Evolutionary conservation across 805 yeast genomes (phyloP), one percentile per base, ranked within the genome.

Genomic region (Ogataea ramenticola): DNA sequence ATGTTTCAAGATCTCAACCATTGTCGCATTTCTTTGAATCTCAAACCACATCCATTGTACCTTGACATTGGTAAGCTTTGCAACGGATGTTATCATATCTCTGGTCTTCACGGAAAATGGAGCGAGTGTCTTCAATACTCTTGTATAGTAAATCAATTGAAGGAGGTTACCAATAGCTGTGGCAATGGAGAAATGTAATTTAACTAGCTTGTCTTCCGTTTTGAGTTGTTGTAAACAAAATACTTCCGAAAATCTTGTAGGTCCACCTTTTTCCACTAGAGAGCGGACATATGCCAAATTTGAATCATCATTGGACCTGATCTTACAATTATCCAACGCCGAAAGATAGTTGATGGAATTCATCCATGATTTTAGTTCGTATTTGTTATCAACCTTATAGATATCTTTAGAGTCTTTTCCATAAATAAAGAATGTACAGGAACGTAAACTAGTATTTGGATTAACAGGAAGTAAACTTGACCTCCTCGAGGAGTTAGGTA

Each of bases 21-120:
- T 49, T 32, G 51, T 32, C 7, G 49, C 58, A 38, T 69, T 66
- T 40, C 76, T 66, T 43, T 72, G 67, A 14, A 71, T 60, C 46
- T 81, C 84, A 45, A 72, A 72, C 70, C 79, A 71, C 32, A 74
- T 58, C 78, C 80, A 75, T 46, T 79, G 81, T 38, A 80, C 57
- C 47, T 74, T 71, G 22, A 76, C 68, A n/a, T 72, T 67, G 47
- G 77, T 57, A 46, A 71, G 64, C 37, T 72, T 71, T 19, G 74
- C 70, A 3, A 77, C 67, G 24, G 63, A 58, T 12, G 66, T 56
- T 19, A 82, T 48, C 5, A 62, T 55, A 19, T 77, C 84, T 40
- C 74, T 66, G 1, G 86, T 78, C 43, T 71, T 74, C 3, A 64
- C 60, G 29, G 68, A 68, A 26, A 83, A 62, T 1, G 90, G 90